Base-by-base conservation (phyloP, 2,329 filamentous ascomycete species). In the Talaromyces sp. region DNA sequence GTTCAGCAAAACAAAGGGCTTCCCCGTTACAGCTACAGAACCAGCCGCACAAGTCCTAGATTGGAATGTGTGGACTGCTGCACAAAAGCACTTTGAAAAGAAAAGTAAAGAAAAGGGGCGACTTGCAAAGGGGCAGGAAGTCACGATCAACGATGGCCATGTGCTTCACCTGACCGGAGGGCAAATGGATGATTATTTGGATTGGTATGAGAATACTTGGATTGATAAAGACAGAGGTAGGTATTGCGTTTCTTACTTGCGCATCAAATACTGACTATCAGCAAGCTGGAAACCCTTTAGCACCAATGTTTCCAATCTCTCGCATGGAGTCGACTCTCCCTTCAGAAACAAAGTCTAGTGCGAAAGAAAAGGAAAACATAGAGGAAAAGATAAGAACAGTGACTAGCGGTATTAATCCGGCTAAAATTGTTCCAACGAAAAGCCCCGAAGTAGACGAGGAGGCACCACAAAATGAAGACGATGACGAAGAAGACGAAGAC, bases 161-260 rank as follows among this genome's bases (percentile, higher is more conserved):
- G 81, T 90, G 9, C 80, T 87, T 46, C 71, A 76, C 1, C 87
- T 92, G 84, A 79, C 76, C 2, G 75, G 80, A 5, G 75, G 80
- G 24, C 81, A 88, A 63, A 76, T 93, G 41, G 89, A 92, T 67
- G 83, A 88, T 61, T 93, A 92, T 68, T 80, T 95, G 73, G 85
- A 91, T 72, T 94, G 89, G 86, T 92, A 89, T 70, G 86, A 90
- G 69, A 80, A 81, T 60, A 88, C 81, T 51, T 90, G 86, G 79
- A 65, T 78, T 38, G 72, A 76, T 56, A 59, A 56, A 50, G 69
- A 56, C 35, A 71, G 66, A 66, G 62, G 72, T 74, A 58, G 17
- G 65, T 46, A 24, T 3, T 11, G 24, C 48, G 3, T 48, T 41
- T 53, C 12, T 14, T 35, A 41, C 17, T 27, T 26, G 54, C 35